Conservation (phyloP, 768 basidiomycete species). For the Psilocybe tampanensis region DNA sequence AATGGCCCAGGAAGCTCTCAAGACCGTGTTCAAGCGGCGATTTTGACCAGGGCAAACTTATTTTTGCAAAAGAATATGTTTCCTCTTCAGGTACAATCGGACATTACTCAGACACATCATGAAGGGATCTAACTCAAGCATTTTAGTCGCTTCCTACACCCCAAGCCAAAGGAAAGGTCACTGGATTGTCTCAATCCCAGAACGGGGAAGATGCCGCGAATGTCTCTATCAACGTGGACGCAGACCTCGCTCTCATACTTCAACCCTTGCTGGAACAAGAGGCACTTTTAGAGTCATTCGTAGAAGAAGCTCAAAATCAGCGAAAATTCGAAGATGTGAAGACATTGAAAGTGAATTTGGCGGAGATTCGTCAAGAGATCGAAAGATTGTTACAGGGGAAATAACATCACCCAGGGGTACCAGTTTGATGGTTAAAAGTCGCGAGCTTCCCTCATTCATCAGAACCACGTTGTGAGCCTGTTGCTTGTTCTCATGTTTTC, state of each 20-base stretch:
- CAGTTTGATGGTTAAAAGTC: background rate
- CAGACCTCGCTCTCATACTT: conserved; percentile 68
- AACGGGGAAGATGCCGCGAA: conserved; percentile 16
- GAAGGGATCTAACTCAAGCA: background rate
- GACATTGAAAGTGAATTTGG: conserved; percentile 75
- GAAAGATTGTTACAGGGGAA: conserved; percentile 53
- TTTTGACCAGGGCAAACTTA: conserved; percentile 71
- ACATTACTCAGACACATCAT: background rate
- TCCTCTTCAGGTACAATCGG: conserved; percentile 63
- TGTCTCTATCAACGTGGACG: conserved; percentile 59
- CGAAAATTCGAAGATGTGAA: conserved; percentile 96
- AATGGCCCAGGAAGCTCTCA: conserved; percentile 70
- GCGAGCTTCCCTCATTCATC: background rate
- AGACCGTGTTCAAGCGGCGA: conserved; percentile 81
- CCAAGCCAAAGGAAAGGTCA: conserved; percentile 23
- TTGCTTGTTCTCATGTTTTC: background rate
- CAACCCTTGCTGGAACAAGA: conserved; percentile 96
- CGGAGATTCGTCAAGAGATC: conserved; percentile 86
- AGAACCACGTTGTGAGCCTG: background rate
- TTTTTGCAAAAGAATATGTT: conserved; percentile 94
- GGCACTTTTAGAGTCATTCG: conserved; percentile 84
- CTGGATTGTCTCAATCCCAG: conserved; percentile 13
- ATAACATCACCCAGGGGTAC: background rate
- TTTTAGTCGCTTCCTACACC: conserved; percentile 52
- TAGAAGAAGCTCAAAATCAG: conserved; percentile 86